These are phyloP conservation scores for Trichoderma brevicompactum DNA, from an alignment of 2,329 filamentous ascomycete species.

Conservation along the genomic window DNA sequence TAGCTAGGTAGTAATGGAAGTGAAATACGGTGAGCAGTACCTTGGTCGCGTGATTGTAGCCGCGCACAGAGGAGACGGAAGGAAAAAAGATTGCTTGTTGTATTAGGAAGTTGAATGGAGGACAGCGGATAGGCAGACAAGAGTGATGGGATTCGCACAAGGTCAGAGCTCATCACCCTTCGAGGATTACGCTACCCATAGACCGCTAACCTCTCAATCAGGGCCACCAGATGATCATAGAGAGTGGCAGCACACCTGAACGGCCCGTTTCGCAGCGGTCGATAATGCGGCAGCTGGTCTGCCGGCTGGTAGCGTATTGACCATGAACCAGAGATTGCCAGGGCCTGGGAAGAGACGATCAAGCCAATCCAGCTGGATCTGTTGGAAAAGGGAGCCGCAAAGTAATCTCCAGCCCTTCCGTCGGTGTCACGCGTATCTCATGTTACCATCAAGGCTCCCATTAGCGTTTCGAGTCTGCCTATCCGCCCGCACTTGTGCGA, in stretches of 20 bases:
- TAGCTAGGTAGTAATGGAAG: neutral
- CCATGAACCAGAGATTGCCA: neutral
- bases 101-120: neutral
- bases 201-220: neutral
- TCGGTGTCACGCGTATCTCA: neutral
- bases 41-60: no score
- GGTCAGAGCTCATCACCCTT: neutral
- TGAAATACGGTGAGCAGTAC: neutral
- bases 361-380: neutral
- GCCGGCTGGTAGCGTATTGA: constrained; percentile 11
- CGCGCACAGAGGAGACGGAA: neutral
- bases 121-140: neutral
- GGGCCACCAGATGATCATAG: neutral
- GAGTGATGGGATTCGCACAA: neutral
- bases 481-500: constrained; percentile 11
- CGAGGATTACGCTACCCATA: neutral
- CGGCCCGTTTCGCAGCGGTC: constrained; percentile 7
- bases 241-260: constrained; percentile 2
- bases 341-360: neutral
- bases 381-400: neutral
- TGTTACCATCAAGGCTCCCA: constrained; percentile 5
- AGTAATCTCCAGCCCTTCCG: neutral
- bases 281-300: constrained; percentile 9
- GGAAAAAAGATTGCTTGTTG: neutral
- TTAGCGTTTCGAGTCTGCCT: constrained; percentile 10